phyloP scores from a whole-genome alignment of 2,329 filamentous ascomycete genomes.

The Neonectria punicea region DNA sequence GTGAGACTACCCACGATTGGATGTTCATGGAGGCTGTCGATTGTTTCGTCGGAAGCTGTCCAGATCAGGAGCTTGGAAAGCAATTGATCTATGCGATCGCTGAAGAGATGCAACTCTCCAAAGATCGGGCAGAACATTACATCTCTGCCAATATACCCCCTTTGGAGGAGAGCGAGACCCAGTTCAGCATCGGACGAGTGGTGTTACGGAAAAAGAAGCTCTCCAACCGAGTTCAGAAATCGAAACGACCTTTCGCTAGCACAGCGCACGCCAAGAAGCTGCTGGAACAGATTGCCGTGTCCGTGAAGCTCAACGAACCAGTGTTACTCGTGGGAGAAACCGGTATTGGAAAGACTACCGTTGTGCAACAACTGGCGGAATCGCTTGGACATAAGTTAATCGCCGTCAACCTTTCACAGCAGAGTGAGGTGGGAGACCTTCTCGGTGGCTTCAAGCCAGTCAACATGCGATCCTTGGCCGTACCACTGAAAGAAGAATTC shows the following conservation, averaged over 20 bases:
- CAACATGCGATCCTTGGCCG: slow-evolving; percentile 85
- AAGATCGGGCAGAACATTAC: slow-evolving; percentile 82
- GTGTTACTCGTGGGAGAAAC: slow-evolving; percentile 97
- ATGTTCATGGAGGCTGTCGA: slow-evolving; percentile 96
- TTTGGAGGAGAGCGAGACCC: slow-evolving; percentile 69
- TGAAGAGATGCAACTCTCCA: slow-evolving; percentile 86
- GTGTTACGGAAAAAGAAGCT: slow-evolving; percentile 67
- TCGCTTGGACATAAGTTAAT: slow-evolving; percentile 87
- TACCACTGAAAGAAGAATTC: slow-evolving; percentile 94
- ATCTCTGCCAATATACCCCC: slow-evolving; percentile 77
- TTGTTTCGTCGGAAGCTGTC: slow-evolving; percentile 86
- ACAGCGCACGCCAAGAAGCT: slow-evolving; percentile 86
- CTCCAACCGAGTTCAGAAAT: slow-evolving; percentile 61
- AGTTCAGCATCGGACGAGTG: slow-evolving; percentile 73
- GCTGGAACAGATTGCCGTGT: slow-evolving; percentile 87
- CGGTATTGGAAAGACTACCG: slow-evolving; percentile 97
- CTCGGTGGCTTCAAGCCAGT: slow-evolving; percentile 97
- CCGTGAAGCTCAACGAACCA: slow-evolving; percentile 86
- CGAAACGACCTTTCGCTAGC: slow-evolving; percentile 81
- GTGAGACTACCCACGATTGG: slow-evolving; percentile 77
- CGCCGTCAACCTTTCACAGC: slow-evolving; percentile 95
- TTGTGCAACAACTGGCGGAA: slow-evolving; percentile 90
- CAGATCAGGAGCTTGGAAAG: slow-evolving; percentile 69
- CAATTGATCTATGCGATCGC: slow-evolving; percentile 77
- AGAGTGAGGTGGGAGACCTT: slow-evolving; percentile 96